These are phyloP conservation scores for Cichorium intybus DNA, from an alignment of 140 eudicot species.

Conservation along the genomic window DNA sequence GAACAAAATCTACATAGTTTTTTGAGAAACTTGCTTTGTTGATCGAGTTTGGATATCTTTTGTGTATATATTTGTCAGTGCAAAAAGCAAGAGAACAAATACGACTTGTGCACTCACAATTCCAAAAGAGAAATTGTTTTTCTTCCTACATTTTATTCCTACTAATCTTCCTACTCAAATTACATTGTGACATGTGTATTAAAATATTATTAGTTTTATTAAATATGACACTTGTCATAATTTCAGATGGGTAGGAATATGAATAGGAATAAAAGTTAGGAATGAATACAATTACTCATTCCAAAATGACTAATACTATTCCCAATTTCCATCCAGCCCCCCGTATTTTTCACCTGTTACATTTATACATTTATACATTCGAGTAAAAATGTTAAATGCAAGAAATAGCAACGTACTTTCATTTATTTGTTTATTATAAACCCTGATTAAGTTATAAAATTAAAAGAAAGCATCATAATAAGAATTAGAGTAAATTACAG, in stretches of 20 bases:
- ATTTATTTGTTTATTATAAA: neutral
- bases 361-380: neutral
- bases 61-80: slow-evolving; percentile 78
- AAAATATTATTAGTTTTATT: too few species aligned
- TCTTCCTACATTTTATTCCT: too few species aligned
- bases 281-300: too few species aligned
- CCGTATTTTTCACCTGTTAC: slow-evolving; percentile 83
- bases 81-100: slow-evolving; percentile 84
- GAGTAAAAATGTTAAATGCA: neutral
- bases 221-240: too few species aligned
- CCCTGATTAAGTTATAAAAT: too few species aligned
- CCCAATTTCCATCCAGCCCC: slow-evolving; percentile 99
- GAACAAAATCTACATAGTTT: slow-evolving; percentile 41
- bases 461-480: too few species aligned
- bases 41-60: slow-evolving; percentile 68
- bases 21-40: slow-evolving; percentile 36
- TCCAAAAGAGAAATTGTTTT: too few species aligned
- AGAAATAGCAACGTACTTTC: neutral
- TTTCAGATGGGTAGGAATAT: too few species aligned
- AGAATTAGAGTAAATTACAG: too few species aligned
- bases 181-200: too few species aligned
- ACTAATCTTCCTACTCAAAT: too few species aligned
- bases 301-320: slow-evolving; percentile 99
- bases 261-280: too few species aligned
- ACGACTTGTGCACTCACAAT: slow-evolving; percentile 99